A percentile compares a stretch with the other conserved stretches of the same genome.
Evolutionary conservation across 768 basidiomycete species (phyloP).

Genomic region (Auricularia sp.): DNA sequence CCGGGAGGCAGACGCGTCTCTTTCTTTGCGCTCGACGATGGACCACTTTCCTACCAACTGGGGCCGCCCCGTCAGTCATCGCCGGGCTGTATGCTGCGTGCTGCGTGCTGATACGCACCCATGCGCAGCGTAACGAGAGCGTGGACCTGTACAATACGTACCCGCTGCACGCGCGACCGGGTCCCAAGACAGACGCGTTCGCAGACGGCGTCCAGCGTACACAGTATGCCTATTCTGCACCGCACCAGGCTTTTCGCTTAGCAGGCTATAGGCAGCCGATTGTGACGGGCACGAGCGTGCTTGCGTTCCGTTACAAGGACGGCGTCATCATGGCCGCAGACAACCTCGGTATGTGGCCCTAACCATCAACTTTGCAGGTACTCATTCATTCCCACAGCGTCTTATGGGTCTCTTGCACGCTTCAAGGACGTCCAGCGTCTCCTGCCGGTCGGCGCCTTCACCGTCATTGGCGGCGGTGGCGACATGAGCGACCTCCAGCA

Average conservation of each 20-base stretch:
- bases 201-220: conserved; percentile 65
- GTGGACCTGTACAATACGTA: conserved; percentile 70
- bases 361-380: neutral
- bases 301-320: conserved; percentile 90
- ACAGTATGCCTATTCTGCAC: conserved; percentile 37
- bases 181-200: conserved; percentile 40
- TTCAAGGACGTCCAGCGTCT: conserved; percentile 93
- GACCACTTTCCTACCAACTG: conserved; percentile 80
- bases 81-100: neutral
- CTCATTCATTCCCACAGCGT: conserved; percentile 41
- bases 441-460: conserved; percentile 70
- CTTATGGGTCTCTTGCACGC: conserved; percentile 92
- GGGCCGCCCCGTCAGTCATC: conserved; percentile 58
- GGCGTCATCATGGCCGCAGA: conserved; percentile 99
- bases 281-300: conserved; percentile 92
- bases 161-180: conserved; percentile 55
- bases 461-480: conserved; percentile 84
- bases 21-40: conserved; percentile 29
- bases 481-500: conserved; percentile 98
- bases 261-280: conserved; percentile 54
- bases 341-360: conserved; percentile 63
- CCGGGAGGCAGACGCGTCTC: conserved; percentile 1
- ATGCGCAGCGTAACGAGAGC: conserved; percentile 55
- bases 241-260: neutral
- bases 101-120: neutral